Evolutionary conservation across 306 rosid species (phyloP).

Genomic region (Benincasa hispida): DNA sequence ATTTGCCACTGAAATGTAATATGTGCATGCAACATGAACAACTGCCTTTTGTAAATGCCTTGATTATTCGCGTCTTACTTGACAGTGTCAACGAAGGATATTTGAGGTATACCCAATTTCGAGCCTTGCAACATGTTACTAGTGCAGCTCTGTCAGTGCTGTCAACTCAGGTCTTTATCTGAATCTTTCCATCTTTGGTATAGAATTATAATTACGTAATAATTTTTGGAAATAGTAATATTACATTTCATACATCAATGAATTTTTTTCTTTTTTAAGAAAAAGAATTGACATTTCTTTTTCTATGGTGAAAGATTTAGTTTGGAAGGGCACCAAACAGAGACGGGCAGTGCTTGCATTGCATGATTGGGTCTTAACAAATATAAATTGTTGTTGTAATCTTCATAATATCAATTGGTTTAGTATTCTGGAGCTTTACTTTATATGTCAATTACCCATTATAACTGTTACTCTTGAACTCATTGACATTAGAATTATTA

Average conservation of each 20-base stretch:
- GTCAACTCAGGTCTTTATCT: conserved; percentile 75
- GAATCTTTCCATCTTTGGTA: not conserved
- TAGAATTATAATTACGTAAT: not conserved
- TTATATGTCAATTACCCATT: not conserved
- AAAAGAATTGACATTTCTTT: not conserved
- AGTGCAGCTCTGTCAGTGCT: conserved; percentile 84
- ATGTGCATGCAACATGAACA: not conserved
- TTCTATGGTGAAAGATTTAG: not conserved
- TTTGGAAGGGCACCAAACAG: not conserved
- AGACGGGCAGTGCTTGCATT: not conserved
- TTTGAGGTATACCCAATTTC: conserved; percentile 83
- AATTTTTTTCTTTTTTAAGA: too few species aligned
- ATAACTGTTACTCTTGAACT: not conserved
- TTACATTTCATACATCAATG: not conserved
- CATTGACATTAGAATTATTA: not conserved
- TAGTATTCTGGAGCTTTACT: not conserved
- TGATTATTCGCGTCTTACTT: not conserved
- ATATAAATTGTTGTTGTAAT: not conserved
- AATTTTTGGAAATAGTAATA: not conserved
- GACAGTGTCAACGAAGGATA: conserved; percentile 89
- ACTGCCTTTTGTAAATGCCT: not conserved
- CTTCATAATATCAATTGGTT: not conserved
- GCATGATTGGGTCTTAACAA: not conserved
- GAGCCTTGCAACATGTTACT: conserved; percentile 73
- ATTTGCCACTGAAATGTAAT: not conserved